phyloP scores from a whole-genome alignment of 2,329 filamentous ascomycete species.

The Trichoderma harzianum region DNA sequence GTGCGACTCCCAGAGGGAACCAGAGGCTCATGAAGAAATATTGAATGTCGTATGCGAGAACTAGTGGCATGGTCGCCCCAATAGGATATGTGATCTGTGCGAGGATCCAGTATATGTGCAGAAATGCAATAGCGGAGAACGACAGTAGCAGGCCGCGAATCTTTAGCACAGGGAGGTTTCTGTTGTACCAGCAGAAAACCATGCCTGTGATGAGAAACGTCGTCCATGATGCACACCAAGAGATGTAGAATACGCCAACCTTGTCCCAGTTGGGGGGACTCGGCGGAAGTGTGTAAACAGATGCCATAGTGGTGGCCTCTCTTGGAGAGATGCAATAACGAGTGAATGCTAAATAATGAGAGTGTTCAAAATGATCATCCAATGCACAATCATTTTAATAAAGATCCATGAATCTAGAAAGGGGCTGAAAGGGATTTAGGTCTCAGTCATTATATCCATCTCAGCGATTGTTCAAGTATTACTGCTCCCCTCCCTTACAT shows the following conservation, averaged over 20 bases:
- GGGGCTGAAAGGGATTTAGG: not conserved
- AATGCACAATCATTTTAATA: not conserved
- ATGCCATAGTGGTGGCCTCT: constrained; percentile 18
- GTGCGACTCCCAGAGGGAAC: constrained; percentile 54
- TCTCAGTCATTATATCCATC: not conserved
- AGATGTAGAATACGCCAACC: constrained; percentile 31
- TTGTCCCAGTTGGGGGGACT: constrained; percentile 27
- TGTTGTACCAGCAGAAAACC: constrained; percentile 33
- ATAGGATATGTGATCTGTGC: constrained; percentile 43
- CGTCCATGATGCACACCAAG: constrained; percentile 29
- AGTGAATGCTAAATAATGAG: not conserved
- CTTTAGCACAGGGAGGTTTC: constrained; percentile 36
- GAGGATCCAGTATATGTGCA: constrained; percentile 39
- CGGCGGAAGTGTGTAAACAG: constrained; percentile 31
- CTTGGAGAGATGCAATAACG: not conserved
- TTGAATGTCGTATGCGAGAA: constrained; percentile 46
- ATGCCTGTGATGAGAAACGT: constrained; percentile 34
- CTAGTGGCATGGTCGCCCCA: constrained; percentile 38
- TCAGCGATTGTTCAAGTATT: not conserved
- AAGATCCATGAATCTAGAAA: not conserved
- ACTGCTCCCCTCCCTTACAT: not conserved
- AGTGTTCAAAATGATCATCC: not conserved
- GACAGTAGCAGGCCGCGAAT: constrained; percentile 37
- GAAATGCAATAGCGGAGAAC: constrained; percentile 35
- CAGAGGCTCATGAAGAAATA: constrained; percentile 60